phyloP scores from a whole-genome alignment of 148 eudicot species.

The Oxyria digyna region DNA sequence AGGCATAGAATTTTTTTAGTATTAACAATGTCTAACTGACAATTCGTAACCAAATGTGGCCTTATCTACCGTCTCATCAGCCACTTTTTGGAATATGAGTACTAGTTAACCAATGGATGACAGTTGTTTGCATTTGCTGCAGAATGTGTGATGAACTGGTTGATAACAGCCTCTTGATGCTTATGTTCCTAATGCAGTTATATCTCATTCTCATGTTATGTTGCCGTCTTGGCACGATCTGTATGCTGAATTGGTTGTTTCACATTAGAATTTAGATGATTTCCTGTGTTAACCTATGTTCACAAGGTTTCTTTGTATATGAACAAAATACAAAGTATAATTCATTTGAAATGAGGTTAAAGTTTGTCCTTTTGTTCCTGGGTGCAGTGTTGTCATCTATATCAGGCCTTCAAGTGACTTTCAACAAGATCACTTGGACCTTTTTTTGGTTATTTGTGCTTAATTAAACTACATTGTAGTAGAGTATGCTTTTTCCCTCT shows the following conservation, averaged over 20 bases:
- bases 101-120: no score
- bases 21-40: no score
- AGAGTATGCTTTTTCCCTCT: not conserved
- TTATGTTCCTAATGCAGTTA: no score
- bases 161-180: no score
- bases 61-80: no score
- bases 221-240: not conserved
- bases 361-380: not conserved
- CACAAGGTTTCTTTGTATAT: not conserved
- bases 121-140: no score
- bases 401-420: constrained; percentile 9
- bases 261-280: not conserved
- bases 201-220: not conserved
- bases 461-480: not conserved
- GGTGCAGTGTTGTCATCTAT: constrained; percentile 3
- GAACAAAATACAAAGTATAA: not conserved
- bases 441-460: not conserved
- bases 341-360: not conserved
- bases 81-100: no score
- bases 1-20: not conserved
- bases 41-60: not conserved
- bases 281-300: not conserved
- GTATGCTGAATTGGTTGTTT: not conserved
- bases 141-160: not conserved
- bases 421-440: not conserved